Base-by-base conservation (phyloP, 805 yeast genomes). In the Kluyveromyces dobzhanskii region DNA sequence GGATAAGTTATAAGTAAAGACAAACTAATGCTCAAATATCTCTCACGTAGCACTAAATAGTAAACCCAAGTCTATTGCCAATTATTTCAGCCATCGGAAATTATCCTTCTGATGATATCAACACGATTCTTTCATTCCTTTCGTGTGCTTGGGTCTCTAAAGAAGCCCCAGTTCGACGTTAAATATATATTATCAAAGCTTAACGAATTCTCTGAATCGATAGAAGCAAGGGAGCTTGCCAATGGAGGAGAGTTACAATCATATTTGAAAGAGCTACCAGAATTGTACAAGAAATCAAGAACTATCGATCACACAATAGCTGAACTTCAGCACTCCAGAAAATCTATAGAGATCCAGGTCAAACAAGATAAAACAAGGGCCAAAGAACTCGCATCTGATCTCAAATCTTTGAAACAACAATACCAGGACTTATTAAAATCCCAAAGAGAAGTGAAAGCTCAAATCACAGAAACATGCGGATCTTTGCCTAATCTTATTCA, bases 401-500 rank as follows among this genome's bases (percentile, higher is more conserved):
- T 61, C 12, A 49, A 47, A 25, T 41, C 38, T 2, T 42, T 59
- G 17, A 63, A 62, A 39, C 33, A 39, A 4, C 35, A 54, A 29
- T 61, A 50, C 35, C 60, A 59, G 27, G 38, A 37, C 0, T 27
- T 48, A 2, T 30, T 50, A 1, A 37, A 42, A 1, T 30, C 43
- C 3, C 31, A 59, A 26, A 51, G 47, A 8, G 39, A 31, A 1
- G 42, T 69, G 3, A 69, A 75, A 13, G 54, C 61, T 4, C 49
- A 55, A 3, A 56, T 80, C 0, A 55, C 57, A 26, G 41, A 51
- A 0, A 57, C 60, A 11, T 73, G 75, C 1, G 76, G 73, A 8
- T 54, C 65, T 0, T 58, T 84, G n/a, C 94, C 94, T 0, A 84
- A 83, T 50, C 53, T 71, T 17, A 57, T 82, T 0, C 76, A 75